A percentile compares a stretch with the other conserved stretches of the same genome.
Evolutionary conservation across 2,329 filamentous ascomycete genomes (phyloP).

Genomic region (Madurella fahalii): DNA sequence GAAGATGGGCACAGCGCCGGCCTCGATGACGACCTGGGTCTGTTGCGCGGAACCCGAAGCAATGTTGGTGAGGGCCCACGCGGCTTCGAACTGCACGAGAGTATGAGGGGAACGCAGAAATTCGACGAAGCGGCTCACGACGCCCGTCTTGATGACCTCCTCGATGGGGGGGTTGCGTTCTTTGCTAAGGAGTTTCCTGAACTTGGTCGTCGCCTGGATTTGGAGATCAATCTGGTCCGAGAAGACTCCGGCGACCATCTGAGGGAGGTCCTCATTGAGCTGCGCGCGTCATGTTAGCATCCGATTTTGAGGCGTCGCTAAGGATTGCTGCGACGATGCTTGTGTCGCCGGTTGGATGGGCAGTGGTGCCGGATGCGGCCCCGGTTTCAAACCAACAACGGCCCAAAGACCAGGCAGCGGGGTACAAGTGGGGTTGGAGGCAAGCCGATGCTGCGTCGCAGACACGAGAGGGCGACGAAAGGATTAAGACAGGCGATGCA

Average conservation of each 20-base stretch:
- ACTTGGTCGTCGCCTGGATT: slow-evolving; percentile 96
- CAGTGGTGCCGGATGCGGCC: slow-evolving; percentile 14
- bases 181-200: slow-evolving; percentile 96
- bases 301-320: neutral
- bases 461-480: neutral
- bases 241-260: slow-evolving; percentile 98
- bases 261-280: slow-evolving; percentile 95
- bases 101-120: slow-evolving; percentile 97
- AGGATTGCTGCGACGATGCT: neutral
- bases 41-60: slow-evolving; percentile 94
- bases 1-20: slow-evolving; percentile 96
- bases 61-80: slow-evolving; percentile 99
- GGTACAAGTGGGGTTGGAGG: slow-evolving; percentile 24
- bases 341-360: neutral
- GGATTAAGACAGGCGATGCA: neutral
- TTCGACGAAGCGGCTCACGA: slow-evolving; percentile 95
- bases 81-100: slow-evolving; percentile 96
- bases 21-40: slow-evolving; percentile 98
- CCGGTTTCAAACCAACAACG: neutral
- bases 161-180: slow-evolving; percentile 99
- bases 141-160: slow-evolving; percentile 98
- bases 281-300: slow-evolving; percentile 40
- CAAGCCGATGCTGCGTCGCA: slow-evolving; percentile 11
- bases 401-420: slow-evolving; percentile 22
- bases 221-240: slow-evolving; percentile 98